Base-by-base conservation (phyloP, 768 basidiomycete genomes). In the Botryobasidium botryosum region DNA sequence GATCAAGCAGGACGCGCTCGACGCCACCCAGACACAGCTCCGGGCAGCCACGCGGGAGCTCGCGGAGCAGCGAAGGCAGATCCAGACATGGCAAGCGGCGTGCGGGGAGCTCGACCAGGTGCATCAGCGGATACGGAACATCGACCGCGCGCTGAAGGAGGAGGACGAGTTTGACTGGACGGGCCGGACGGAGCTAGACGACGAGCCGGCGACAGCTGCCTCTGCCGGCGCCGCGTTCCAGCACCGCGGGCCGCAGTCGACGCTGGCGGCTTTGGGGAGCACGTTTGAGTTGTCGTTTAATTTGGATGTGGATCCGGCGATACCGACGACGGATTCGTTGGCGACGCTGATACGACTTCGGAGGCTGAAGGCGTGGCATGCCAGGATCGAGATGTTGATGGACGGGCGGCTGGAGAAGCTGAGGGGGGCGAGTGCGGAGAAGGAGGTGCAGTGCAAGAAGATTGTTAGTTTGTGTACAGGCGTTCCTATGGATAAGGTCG, bases 161-260 rank as follows among this genome's bases (percentile, higher is more conserved):
- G 90, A 91, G 60, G 83, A 84, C 47, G 64, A 61, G 47, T 84
- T 90, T 51, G 86, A 91, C 57, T 92, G 82, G 82, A 83, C 85
- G 0, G 91, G 91, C 2, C 73, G 88, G 23, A 67, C 65, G 3
- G 64, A 66, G 49, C 53, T 68, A 1, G 61, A 65, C 38, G 68
- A 67, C 1, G 44, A 52, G 23, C 47, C 49, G 47, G 52, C 35
- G 63, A 65, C 36, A 64, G 64, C n/a, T n/a, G n/a, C n/a, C n/a
- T n/a, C 46, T 18, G 72, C 67, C 2, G 73, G 75, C 0, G 69
- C 77, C 31, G 73, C 80, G 2, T 88, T 88, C 66, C 70, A 69
- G 51, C 73, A 72, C 61, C 73, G 79, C 7, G 82, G 82, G 2
- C 61, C 68, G 12, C 67, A 64, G 40, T 79, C 78, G 26, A 80